These are phyloP conservation scores for Carpinus fangiana DNA, from an alignment of 306 rosid species.

Conservation along the genomic window DNA sequence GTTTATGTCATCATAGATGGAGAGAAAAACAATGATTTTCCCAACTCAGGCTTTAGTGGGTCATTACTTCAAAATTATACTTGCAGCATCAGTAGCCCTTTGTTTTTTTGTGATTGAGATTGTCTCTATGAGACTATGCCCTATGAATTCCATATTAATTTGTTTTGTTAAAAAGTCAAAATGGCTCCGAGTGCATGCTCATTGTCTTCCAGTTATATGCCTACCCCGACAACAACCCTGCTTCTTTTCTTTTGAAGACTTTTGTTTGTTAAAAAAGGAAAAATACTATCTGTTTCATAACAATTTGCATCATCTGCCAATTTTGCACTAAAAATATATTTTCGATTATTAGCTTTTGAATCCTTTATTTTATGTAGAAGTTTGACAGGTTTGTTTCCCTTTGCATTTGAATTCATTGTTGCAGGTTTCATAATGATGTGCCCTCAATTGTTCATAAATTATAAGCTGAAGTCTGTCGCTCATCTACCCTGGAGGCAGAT, in stretches of 20 bases:
- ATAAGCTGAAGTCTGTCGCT: constrained; percentile 97
- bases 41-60: not conserved
- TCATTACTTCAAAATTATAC: not conserved
- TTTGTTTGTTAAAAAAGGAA: not conserved
- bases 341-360: not conserved
- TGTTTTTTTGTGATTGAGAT: not conserved
- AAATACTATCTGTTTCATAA: not conserved
- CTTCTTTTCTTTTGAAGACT: not conserved
- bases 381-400: constrained; percentile 17
- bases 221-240: not conserved
- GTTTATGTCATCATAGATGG: not conserved
- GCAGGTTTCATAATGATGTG: constrained; percentile 99
- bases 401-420: constrained; percentile 26
- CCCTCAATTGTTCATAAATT: constrained; percentile 95
- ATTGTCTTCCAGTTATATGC: not conserved
- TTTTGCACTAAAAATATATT: not conserved
- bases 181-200: not conserved
- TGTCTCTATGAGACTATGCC: not conserved
- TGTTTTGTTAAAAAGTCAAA: not conserved
- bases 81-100: not conserved
- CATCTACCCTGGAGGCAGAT: constrained; percentile 99
- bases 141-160: not conserved
- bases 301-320: not conserved
- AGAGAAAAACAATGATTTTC: not conserved
- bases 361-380: not conserved